Evolutionary conservation across 495 filamentous ascomycete genomes (phyloP).

Genomic region (Viridothelium virens): DNA sequence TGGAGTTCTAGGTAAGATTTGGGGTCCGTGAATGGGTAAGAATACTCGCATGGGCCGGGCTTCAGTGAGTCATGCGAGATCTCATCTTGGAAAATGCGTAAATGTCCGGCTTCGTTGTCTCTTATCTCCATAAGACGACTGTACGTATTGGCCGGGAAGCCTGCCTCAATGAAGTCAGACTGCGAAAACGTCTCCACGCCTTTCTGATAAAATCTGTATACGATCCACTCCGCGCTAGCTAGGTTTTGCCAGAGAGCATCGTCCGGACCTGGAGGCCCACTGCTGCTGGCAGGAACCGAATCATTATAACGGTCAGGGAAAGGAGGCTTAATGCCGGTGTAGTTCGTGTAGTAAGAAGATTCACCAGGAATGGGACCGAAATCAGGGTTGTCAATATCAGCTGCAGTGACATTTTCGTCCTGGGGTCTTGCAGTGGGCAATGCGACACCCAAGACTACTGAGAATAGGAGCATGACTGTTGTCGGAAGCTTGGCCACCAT

Average conservation of each 20-base stretch:
- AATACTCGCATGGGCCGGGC: conserved; percentile 45
- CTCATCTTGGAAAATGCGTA: conserved; percentile 48
- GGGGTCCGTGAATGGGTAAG: conserved; percentile 37
- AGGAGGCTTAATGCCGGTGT: conserved; percentile 38
- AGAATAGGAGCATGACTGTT: neutral
- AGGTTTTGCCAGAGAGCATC: conserved; percentile 49
- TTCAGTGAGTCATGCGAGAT: conserved; percentile 47
- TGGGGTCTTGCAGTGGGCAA: neutral
- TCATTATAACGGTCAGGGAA: conserved; percentile 42
- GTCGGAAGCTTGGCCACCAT: neutral
- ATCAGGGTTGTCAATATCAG: neutral
- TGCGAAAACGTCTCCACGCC: conserved; percentile 43
- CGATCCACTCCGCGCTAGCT: conserved; percentile 47
- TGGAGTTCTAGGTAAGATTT: conserved; percentile 39
- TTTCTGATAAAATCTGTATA: conserved; percentile 49
- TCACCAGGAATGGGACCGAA: conserved; percentile 34
- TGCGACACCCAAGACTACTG: neutral
- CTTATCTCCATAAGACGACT: conserved; percentile 47
- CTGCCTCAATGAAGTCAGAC: conserved; percentile 37
- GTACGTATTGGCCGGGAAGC: conserved; percentile 42
- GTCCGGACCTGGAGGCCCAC: conserved; percentile 36
- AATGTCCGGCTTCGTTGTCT: conserved; percentile 50
- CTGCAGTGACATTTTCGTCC: neutral
- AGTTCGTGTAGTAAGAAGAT: conserved; percentile 38
- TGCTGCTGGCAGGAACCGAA: conserved; percentile 38